These are phyloP conservation scores for Coemansia asiatica DNA, from an alignment of 192 early-diverging fungal species.

Conservation along the genomic window DNA sequence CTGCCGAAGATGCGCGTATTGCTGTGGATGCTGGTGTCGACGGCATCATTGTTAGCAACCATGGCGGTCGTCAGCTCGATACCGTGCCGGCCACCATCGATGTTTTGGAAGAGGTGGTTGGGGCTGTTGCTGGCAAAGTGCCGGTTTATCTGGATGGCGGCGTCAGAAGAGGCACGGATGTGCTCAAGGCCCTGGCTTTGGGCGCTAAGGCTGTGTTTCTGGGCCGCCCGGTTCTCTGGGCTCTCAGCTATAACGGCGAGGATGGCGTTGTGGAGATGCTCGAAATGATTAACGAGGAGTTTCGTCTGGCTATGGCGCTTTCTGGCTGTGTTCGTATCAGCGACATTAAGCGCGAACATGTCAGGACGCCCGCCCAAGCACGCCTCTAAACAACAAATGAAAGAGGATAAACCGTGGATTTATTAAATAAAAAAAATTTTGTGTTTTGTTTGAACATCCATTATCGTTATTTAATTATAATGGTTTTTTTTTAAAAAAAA, in stretches of 20 bases:
- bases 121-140: conserved; percentile 60
- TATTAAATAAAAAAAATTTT: background rate
- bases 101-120: conserved; percentile 78
- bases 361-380: conserved; percentile 15
- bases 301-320: conserved; percentile 80
- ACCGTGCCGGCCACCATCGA: conserved; percentile 78
- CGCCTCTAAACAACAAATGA: conserved; percentile 2
- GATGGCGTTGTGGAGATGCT: conserved; percentile 80
- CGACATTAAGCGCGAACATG: conserved; percentile 36
- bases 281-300: conserved; percentile 79
- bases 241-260: conserved; percentile 81
- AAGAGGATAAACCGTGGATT: background rate
- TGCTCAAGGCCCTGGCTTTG: conserved; percentile 92
- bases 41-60: conserved; percentile 91
- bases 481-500: no score
- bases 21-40: conserved; percentile 74
- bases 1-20: conserved; percentile 81
- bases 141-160: conserved; percentile 94
- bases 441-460: no score
- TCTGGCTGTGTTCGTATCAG: conserved; percentile 53
- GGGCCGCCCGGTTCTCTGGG: conserved; percentile 67
- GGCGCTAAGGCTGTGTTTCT: conserved; percentile 79
- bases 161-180: conserved; percentile 86
- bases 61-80: conserved; percentile 95
- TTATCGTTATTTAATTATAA: no score